Conservation (phyloP, 306 rosid genomes). For the Rosa multiflora region DNA sequence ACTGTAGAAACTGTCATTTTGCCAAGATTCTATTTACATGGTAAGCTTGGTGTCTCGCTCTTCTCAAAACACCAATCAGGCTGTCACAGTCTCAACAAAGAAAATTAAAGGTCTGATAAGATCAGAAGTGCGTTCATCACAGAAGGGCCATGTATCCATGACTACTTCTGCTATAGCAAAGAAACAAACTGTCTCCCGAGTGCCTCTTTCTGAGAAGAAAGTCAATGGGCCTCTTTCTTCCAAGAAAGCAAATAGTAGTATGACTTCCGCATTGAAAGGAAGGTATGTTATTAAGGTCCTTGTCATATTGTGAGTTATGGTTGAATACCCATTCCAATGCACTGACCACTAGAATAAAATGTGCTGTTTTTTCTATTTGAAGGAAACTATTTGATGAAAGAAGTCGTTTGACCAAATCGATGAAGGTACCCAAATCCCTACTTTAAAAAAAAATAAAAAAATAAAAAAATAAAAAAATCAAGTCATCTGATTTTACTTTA, state of each 20-base stretch:
- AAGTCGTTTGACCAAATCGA: slow-evolving; percentile 37
- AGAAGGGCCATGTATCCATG: slow-evolving; percentile 39
- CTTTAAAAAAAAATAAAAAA: too few relatives aligned
- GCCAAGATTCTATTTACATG: slow-evolving; percentile 84
- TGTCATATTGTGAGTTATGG: not conserved
- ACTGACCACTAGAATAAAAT: not conserved
- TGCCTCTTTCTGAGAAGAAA: slow-evolving; percentile 48
- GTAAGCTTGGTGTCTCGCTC: slow-evolving; percentile 69
- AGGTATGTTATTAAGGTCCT: slow-evolving; percentile 43
- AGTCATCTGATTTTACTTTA: not conserved
- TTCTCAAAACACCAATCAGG: slow-evolving; percentile 39
- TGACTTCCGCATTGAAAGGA: slow-evolving; percentile 44
- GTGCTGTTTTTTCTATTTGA: slow-evolving; percentile 16
- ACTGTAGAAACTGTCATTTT: slow-evolving; percentile 60
- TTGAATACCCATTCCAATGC: not conserved
- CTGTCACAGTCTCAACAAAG: slow-evolving; percentile 33
- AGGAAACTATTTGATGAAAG: slow-evolving; percentile 76
- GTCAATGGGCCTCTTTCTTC: slow-evolving; percentile 32
- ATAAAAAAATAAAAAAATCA: not conserved
- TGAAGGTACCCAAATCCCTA: slow-evolving; percentile 51
- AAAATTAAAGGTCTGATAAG: slow-evolving; percentile 39
- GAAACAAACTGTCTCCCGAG: slow-evolving; percentile 38
- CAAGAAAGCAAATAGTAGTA: slow-evolving; percentile 39
- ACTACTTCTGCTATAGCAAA: slow-evolving; percentile 41
- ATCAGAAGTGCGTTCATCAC: slow-evolving; percentile 31